phyloP scores from a whole-genome alignment of 2,329 filamentous ascomycete genomes.

The Nothophoma quercina region DNA sequence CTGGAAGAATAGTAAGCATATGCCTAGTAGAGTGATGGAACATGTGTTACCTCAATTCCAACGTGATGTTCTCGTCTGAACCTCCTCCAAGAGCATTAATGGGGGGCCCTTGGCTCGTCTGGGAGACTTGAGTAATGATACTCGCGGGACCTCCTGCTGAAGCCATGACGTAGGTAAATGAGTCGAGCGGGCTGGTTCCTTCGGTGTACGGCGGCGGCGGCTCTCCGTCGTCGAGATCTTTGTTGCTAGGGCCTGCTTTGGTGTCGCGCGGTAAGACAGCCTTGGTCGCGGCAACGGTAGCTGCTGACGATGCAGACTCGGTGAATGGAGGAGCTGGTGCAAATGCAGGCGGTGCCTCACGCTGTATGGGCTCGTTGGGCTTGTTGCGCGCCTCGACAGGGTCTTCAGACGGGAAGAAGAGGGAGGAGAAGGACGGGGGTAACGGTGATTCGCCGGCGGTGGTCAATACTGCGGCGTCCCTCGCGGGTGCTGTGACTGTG shows the following conservation, averaged over 20 bases:
- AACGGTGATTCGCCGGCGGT: conserved; percentile 60
- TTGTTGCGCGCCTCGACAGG: conserved; percentile 58
- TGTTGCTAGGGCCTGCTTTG: conserved; percentile 76
- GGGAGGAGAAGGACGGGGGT: conserved; percentile 70
- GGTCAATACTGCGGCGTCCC: conserved; percentile 46
- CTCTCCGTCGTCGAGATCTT: conserved; percentile 80
- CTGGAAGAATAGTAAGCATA: conserved; percentile 57
- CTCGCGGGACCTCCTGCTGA: conserved; percentile 95
- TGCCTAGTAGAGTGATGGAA: background rate
- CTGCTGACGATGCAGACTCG: conserved; percentile 58
- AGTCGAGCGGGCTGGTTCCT: conserved; percentile 88
- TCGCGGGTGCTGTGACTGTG: conserved; percentile 45
- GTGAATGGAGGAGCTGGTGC: conserved; percentile 61
- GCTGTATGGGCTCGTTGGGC: conserved; percentile 45
- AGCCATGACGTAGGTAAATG: conserved; percentile 97
- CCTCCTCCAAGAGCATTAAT: conserved; percentile 83
- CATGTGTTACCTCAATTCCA: conserved; percentile 82
- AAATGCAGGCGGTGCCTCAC: conserved; percentile 57
- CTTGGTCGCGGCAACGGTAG: conserved; percentile 41
- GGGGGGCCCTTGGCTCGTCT: conserved; percentile 75
- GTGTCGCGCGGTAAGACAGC: conserved; percentile 83
- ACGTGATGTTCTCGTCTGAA: conserved; percentile 91
- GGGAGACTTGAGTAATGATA: conserved; percentile 99
- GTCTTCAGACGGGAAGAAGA: conserved; percentile 63
- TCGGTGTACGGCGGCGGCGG: conserved; percentile 96